Evolutionary conservation across 495 filamentous ascomycete genomes (phyloP), one percentile per base, ranked within the genome.

Genomic region (Talaromyces borbonicus): DNA sequence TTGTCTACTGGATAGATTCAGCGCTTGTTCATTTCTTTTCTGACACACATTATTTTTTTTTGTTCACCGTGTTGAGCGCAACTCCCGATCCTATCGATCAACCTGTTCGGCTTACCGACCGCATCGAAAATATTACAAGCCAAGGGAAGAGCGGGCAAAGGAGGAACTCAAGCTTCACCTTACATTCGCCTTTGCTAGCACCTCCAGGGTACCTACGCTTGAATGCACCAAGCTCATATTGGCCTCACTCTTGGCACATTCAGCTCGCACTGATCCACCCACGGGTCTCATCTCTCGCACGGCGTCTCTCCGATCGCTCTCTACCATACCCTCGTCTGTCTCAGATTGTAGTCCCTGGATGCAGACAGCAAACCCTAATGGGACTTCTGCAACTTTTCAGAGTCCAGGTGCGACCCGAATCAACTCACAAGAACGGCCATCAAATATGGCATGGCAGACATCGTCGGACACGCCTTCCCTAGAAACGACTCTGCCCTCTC

Each of bases 391-490:
- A 49, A 47, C 42, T 50, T 58, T 59, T 52, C 58, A 56, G 49
- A 56, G 57, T 53, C 49, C 52, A 56, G 63, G 65, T 68, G 67
- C 59, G 56, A 52, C 57, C 50, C 59, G 67, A 61, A 60, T 62
- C 49, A 65, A 68, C 68, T 59, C 59, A 54, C 60, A 60, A 58
- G 59, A 57, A 51, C 60, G 64, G 49, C 57, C 56, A 49, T 58
- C 58, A 57, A 64, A 58, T 43, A 68, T 69, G 66, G 58, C 65
- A 54, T 69, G 66, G 64, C 62, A 55, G 26, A 49, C 59, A 53
- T 55, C 59, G 54, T 54, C 62, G 51, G 56, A 63, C 46, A 53
- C 56, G 56, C 57, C 68, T 42, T 29, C 58, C 30, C 14, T 32
- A 35, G 30, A 46, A 23, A 15, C 43, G 22, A 60, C 66, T 56